Percentiles rank a stretch among this genome's conserved stretches.
Evolutionary conservation across 768 basidiomycete genomes (phyloP).

Genomic region (Porphyrellus cyaneotinctus): DNA sequence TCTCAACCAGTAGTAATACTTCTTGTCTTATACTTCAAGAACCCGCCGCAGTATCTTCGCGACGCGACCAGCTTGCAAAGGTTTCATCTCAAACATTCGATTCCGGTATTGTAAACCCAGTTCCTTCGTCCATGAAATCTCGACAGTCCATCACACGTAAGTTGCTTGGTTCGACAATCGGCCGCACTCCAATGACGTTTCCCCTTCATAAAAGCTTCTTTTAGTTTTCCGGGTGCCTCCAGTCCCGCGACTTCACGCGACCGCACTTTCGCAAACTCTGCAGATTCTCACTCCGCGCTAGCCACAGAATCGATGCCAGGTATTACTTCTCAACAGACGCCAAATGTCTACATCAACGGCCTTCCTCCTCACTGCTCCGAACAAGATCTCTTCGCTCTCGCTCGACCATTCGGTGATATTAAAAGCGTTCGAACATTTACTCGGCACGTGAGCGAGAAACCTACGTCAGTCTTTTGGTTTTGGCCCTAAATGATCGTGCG

Average conservation of each 20-base stretch:
- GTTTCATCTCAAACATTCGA: conserved; percentile 10
- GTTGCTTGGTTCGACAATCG: neutral
- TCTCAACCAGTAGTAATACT: conserved; percentile 9
- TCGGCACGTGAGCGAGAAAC: conserved; percentile 70
- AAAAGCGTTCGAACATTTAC: conserved; percentile 82
- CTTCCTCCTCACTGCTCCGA: conserved; percentile 81
- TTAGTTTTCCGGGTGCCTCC: conserved; percentile 20
- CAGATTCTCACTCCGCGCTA: conserved; percentile 13
- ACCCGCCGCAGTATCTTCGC: conserved; percentile 3
- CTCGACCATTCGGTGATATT: conserved; percentile 67
- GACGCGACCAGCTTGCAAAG: conserved; percentile 6
- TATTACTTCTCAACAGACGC: conserved; percentile 37
- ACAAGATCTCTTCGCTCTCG: conserved; percentile 69
- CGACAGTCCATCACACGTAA: conserved; percentile 26
- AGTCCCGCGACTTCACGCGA: conserved; percentile 11
- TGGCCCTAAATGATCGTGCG: neutral
- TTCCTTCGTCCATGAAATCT: conserved; percentile 3
- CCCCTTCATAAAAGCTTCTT: conserved; percentile 20
- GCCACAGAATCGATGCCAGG: conserved; percentile 15
- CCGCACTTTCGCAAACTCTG: conserved; percentile 6
- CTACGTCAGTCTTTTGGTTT: conserved; percentile 37
- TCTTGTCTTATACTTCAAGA: conserved; percentile 23
- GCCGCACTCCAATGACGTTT: conserved; percentile 2
- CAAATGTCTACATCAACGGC: conserved; percentile 88
- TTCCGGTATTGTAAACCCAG: conserved; percentile 12